Evolutionary conservation across 148 eudicot genomes (phyloP).

Genomic region (Rhododendron molle): DNA sequence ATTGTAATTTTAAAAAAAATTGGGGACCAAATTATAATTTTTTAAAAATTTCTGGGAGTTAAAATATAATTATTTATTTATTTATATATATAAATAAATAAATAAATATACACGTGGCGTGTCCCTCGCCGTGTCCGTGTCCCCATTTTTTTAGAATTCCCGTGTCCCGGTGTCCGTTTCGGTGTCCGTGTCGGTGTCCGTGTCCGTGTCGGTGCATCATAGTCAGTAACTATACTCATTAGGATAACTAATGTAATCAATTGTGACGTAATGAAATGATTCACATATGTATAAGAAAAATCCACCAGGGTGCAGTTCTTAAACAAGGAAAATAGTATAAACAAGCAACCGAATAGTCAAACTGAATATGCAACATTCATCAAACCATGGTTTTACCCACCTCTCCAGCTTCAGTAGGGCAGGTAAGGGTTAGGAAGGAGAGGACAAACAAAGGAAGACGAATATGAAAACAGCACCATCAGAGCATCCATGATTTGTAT

Average conservation of each 20-base stretch:
- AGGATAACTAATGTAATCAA: background rate
- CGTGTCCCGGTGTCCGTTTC: too few relatives aligned
- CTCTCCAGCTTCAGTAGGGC: background rate
- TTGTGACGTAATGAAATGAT: background rate
- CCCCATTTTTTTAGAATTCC: too few relatives aligned
- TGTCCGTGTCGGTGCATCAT: too few relatives aligned
- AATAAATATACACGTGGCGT: too few relatives aligned
- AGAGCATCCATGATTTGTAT: background rate
- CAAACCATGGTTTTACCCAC: background rate
- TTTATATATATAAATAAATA: too few relatives aligned
- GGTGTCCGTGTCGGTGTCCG: too few relatives aligned
- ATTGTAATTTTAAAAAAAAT: too few relatives aligned
- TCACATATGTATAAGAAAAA: background rate
- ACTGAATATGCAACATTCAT: background rate
- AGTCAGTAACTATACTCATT: background rate
- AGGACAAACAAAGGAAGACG: background rate
- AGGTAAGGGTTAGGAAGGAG: background rate
- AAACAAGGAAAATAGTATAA: background rate
- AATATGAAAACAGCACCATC: background rate
- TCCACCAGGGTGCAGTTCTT: background rate
- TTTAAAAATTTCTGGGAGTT: too few relatives aligned
- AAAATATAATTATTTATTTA: too few relatives aligned
- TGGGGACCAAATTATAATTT: too few relatives aligned
- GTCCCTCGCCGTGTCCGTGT: too few relatives aligned
- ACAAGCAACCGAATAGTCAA: background rate